Base-by-base conservation (phyloP, 768 basidiomycete genomes). In the Tricholoma matsutake region DNA sequence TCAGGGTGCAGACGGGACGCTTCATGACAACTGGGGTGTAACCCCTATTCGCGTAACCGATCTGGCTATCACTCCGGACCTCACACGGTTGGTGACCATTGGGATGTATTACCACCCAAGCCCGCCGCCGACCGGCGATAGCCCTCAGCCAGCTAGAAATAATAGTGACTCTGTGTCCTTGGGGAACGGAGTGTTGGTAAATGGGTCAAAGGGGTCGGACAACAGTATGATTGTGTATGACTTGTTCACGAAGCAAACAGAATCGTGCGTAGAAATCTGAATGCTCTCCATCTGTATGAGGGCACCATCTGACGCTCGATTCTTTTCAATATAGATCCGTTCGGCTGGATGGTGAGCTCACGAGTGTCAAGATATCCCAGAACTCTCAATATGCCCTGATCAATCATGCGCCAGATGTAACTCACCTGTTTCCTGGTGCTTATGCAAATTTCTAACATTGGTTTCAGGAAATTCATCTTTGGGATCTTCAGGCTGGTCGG, bases 301-400 rank as follows among this genome's bases (percentile, higher is more conserved):
- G 13, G 32, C 20, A 58, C 55, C 34, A 47, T 57, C 58, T 60
- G 52, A 56, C 31, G 18, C 49, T 22, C 54, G 53, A 25, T 49
- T 60, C 22, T 59, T 54, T 9, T 59, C 29, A 49, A 56, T 63
- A 57, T 64, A 91, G 89, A 68, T 86, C 86, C 41, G 81, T 86
- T 61, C 80, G 79, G 35, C 73, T 90, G 65, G 86, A 87, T 49
- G 91, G 89, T 28, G 94, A 96, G 71, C 78, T 95, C 47, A 95
- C 94, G 29, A 94, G 92, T 72, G 87, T 97, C 66, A 89, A 87
- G 72, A 80, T 96, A 35, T 93, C 95, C 14, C 79, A 83, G 57
- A 89, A 98, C 75, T 96, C 94, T 32, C 88, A 86, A 63, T 92
- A 86, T 68, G 92, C 92, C 2, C 79, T 98, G 57, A 83, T 98